Evolutionary conservation across 2,329 filamentous ascomycete species (phyloP).

Genomic region (Penicillium sp.): DNA sequence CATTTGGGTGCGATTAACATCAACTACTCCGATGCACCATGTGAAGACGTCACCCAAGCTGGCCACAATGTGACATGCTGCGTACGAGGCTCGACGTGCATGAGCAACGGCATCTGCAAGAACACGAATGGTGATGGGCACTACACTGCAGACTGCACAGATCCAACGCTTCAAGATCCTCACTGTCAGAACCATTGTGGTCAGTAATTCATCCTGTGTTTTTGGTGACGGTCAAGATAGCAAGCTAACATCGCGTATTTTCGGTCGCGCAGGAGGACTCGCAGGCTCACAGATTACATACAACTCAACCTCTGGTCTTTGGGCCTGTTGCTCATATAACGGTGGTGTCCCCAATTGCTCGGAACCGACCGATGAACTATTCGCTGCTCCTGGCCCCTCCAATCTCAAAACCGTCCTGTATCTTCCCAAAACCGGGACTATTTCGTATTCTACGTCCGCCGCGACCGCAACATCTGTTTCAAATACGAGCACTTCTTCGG

Average conservation of each 20-base stretch:
- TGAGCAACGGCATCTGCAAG: slow-evolving; percentile 2
- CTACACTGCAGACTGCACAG: slow-evolving; percentile 2
- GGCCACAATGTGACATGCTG: slow-evolving; percentile 2
- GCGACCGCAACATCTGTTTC: neutral
- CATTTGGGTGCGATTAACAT: neutral
- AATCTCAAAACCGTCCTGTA: neutral
- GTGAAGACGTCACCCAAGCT: neutral
- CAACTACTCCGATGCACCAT: neutral
- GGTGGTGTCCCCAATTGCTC: neutral
- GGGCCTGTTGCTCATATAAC: slow-evolving; percentile 1
- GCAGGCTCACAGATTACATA: slow-evolving; percentile 1
- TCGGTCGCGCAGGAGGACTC: neutral
- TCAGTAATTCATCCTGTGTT: neutral
- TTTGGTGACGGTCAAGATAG: neutral
- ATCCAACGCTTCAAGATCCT: slow-evolving; percentile 1
- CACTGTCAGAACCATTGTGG: neutral
- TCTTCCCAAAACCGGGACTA: neutral
- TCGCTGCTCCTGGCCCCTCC: neutral
- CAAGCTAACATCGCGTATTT: neutral
- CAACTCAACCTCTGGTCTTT: neutral
- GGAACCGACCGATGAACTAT: neutral
- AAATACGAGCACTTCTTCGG: neutral
- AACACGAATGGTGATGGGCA: neutral
- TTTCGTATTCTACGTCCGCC: neutral
- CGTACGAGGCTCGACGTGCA: neutral